These are phyloP conservation scores for Coemansia sp. DNA, from an alignment of 192 early-diverging fungal genomes.

Conservation along the genomic window DNA sequence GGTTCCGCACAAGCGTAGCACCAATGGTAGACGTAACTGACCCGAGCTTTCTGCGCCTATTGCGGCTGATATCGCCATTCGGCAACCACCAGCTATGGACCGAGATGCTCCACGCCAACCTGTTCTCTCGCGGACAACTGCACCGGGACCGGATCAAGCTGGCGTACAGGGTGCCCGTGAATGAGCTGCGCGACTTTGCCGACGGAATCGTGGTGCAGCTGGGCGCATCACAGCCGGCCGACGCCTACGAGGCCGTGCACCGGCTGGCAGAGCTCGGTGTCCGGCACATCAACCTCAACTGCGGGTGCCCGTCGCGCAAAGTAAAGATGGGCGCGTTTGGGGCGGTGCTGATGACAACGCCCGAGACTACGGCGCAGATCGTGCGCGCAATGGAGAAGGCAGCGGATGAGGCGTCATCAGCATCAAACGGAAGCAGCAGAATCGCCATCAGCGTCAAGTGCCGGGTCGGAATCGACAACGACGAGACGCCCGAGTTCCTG, in stretches of 20 bases:
- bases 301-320: constrained; percentile 70
- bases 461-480: constrained; percentile 72
- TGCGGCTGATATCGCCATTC: constrained; percentile 67
- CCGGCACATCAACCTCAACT: constrained; percentile 68
- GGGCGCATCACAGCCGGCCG: constrained; percentile 31
- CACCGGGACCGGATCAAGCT: constrained; percentile 21
- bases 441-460: constrained; percentile 67
- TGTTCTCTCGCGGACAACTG: constrained; percentile 41
- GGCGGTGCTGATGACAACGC: constrained; percentile 71
- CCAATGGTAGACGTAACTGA: constrained; percentile 81
- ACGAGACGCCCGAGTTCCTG: constrained; percentile 65
- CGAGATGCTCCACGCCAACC: constrained; percentile 71
- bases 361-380: constrained; percentile 58
- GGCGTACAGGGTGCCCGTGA: constrained; percentile 26
- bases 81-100: constrained; percentile 63
- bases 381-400: constrained; percentile 58
- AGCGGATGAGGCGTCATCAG: constrained; percentile 16
- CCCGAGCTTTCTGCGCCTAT: constrained; percentile 64
- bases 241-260: constrained; percentile 31
- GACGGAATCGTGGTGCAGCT: constrained; percentile 49
- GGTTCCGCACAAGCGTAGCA: constrained; percentile 62
- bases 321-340: constrained; percentile 71
- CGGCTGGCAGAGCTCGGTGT: constrained; percentile 60
- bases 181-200: constrained; percentile 36
- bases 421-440: background rate